Conservation (phyloP, 2,329 filamentous ascomycete species). For the Davidsoniella australis region DNA sequence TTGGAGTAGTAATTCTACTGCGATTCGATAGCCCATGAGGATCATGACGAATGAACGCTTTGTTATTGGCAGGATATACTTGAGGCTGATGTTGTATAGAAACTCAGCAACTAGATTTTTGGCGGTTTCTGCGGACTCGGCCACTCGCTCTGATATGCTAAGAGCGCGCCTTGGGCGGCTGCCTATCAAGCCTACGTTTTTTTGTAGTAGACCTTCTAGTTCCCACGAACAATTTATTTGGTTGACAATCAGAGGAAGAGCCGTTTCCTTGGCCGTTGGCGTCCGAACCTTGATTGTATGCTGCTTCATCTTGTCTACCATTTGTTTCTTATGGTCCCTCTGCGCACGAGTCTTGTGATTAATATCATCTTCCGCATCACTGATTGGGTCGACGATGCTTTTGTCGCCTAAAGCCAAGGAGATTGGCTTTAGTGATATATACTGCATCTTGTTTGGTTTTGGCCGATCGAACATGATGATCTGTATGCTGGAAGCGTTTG, state of each 20-base stretch:
- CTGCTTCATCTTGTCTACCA: slow-evolving; percentile 74
- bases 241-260: slow-evolving; percentile 65
- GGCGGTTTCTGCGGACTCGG: slow-evolving; percentile 78
- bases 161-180: slow-evolving; percentile 65
- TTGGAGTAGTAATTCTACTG: slow-evolving; percentile 61
- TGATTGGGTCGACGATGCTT: slow-evolving; percentile 20
- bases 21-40: slow-evolving; percentile 62
- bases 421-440: slow-evolving; percentile 81
- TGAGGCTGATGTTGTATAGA: slow-evolving; percentile 52
- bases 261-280: slow-evolving; percentile 66
- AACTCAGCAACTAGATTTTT: slow-evolving; percentile 56
- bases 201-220: slow-evolving; percentile 68
- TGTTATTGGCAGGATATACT: slow-evolving; percentile 65
- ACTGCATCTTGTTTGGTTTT: slow-evolving; percentile 79
- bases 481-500: slow-evolving; percentile 58
- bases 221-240: slow-evolving; percentile 96
- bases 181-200: slow-evolving; percentile 74
- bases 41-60: slow-evolving; percentile 57
- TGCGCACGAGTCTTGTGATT: slow-evolving; percentile 42
- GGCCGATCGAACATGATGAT: slow-evolving; percentile 81
- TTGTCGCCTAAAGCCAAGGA: slow-evolving; percentile 72
- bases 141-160: slow-evolving; percentile 86
- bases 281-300: slow-evolving; percentile 69
- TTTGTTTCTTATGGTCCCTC: slow-evolving; percentile 42
- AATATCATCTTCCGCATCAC: slow-evolving; percentile 47